Evolutionary conservation across 768 basidiomycete species (phyloP), one percentile per base, ranked within the genome.

Genomic region (Amanita brunnescens): DNA sequence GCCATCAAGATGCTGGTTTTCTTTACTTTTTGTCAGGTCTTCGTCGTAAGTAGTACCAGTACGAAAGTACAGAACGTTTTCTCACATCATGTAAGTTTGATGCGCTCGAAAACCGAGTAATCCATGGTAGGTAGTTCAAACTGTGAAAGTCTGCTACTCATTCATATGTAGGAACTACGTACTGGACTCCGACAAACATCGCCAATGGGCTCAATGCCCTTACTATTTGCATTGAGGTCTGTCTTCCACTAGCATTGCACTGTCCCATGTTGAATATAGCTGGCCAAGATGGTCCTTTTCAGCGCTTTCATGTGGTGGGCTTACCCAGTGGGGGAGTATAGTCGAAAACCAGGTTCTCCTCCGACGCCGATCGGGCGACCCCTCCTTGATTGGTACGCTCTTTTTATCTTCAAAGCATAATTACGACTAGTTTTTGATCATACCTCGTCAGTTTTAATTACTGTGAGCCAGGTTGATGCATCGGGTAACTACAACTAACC

Each of bases 1-100:
- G 70, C 76, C 3, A 88, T 91, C 70, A 91, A 91, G 62, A 67
- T 84, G n/a, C 81, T 87, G 30, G 82, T 87, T 44, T 78, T 87
- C 74, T 76, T 82, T 61, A 87, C 87, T 0, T 89, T 85, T 64
- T 91, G 89, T 62, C 88, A 89, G 58, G 71, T 73, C 1, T 82
- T 86, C 57, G 61, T 86, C 39, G 79, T 81, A 58, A 48, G 79
- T 65, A 24, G 23, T 45, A 10, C 6, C 42, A 6, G 21, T 20
- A 18, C 37, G 32, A 16, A 20, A 9, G 29, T 16, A 12, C 13
- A n/a, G 10, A 2, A 30, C 14, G 7, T 12, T 29, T 29, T 16
- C 10, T 12, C 21, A 18, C 16, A 9, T 29, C 21, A 12, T 10
- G 10, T 41, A 14, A 87, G 78, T 82, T 91, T 62, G 63, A 58